Evolutionary conservation across 2,329 filamentous ascomycete species (phyloP).

Genomic region (Colletotrichum shisoi): DNA sequence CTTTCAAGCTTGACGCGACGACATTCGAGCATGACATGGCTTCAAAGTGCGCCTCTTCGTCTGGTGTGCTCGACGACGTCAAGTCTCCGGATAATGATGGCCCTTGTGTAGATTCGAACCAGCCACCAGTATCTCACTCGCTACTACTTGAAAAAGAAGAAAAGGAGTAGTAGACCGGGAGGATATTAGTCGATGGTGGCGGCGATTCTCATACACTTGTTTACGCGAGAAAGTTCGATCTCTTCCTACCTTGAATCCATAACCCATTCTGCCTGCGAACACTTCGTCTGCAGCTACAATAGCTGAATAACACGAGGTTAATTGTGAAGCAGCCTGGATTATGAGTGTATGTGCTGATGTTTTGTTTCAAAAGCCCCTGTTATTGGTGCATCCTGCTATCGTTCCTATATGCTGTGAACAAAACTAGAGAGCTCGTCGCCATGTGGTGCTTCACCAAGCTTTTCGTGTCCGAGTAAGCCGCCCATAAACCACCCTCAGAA

Average conservation of each 20-base stretch:
- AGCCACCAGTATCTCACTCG: background rate
- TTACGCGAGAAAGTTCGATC: too few species aligned
- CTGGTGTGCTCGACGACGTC: background rate
- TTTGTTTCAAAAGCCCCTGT: too few species aligned
- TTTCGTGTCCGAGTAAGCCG: background rate
- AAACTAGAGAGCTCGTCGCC: background rate
- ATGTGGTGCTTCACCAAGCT: too few species aligned
- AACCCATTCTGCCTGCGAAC: background rate
- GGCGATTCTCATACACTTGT: background rate
- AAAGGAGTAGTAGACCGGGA: too few species aligned
- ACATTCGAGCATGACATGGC: background rate
- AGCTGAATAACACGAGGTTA: background rate
- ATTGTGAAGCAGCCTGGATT: background rate
- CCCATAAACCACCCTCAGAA: background rate
- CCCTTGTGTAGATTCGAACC: background rate
- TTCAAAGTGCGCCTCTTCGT: background rate
- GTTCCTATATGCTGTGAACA: background rate
- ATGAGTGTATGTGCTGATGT: background rate
- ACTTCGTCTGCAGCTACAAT: background rate
- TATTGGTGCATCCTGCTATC: background rate
- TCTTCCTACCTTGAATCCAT: background rate
- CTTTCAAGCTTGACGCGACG: background rate
- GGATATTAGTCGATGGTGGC: background rate
- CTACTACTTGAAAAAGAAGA: too few species aligned
- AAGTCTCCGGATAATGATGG: background rate